Evolutionary conservation across 768 basidiomycete genomes (phyloP).

Genomic region (Rhizopogon vinicolor): DNA sequence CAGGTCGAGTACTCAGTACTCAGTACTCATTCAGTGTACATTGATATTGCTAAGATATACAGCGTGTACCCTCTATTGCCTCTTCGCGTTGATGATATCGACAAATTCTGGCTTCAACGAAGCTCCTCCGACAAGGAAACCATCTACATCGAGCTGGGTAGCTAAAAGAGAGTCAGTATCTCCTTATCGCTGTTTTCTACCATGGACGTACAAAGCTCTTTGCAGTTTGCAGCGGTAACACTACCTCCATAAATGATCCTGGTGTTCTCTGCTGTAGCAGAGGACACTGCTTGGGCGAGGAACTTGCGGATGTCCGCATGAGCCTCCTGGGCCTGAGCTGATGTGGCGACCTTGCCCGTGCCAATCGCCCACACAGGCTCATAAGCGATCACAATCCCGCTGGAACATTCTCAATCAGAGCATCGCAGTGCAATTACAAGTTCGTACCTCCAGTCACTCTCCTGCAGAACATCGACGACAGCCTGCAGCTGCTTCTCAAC

Average conservation of each 20-base stretch:
- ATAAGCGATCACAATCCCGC: conserved; percentile 92
- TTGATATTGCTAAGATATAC: neutral
- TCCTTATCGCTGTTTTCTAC: neutral
- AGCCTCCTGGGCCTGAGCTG: conserved; percentile 89
- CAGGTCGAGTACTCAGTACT: neutral
- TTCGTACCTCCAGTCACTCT: conserved; percentile 76
- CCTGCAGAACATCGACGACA: conserved; percentile 57
- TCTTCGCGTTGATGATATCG: conserved; percentile 78
- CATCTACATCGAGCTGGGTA: conserved; percentile 80
- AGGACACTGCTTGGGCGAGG: conserved; percentile 60
- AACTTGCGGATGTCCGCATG: conserved; percentile 81
- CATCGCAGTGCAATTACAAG: neutral
- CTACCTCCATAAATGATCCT: conserved; percentile 96
- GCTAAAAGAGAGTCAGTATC: conserved; percentile 36
- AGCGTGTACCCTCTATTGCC: conserved; percentile 9
- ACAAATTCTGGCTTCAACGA: conserved; percentile 97
- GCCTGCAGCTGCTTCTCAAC: conserved; percentile 80
- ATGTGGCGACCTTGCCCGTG: conserved; percentile 92
- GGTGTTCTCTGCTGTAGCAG: conserved; percentile 62
- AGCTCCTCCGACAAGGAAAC: conserved; percentile 97
- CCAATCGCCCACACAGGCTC: conserved; percentile 99
- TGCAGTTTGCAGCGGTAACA: conserved; percentile 84
- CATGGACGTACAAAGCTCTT: conserved; percentile 69
- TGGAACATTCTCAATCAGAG: conserved; percentile 21
- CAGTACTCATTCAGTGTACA: no score